Percentiles rank a stretch among this genome's conserved stretches.
Conservation (phyloP, 2,329 filamentous ascomycete genomes). For the Aureobasidium leucospermi region DNA sequence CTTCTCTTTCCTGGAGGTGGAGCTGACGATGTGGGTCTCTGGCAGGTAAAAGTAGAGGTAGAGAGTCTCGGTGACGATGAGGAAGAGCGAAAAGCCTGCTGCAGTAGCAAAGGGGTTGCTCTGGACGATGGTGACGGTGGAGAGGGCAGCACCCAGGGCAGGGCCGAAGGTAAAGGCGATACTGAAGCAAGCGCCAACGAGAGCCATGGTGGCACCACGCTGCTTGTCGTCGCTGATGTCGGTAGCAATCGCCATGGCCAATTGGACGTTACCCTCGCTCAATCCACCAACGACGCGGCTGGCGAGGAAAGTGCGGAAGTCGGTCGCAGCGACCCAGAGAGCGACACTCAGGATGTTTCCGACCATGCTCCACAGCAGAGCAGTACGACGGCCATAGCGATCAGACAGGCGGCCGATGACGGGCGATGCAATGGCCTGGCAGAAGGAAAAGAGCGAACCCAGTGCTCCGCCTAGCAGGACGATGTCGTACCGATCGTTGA, state of each 20-base stretch:
- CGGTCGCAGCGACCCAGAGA: slow-evolving; percentile 85
- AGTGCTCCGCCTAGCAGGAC: slow-evolving; percentile 89
- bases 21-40: slow-evolving; percentile 60
- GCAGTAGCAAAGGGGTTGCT: slow-evolving; percentile 92
- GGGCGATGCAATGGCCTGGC: slow-evolving; percentile 87
- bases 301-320: slow-evolving; percentile 94
- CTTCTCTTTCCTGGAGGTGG: slow-evolving; percentile 14
- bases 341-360: slow-evolving; percentile 91
- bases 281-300: slow-evolving; percentile 85
- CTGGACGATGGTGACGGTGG: slow-evolving; percentile 66
- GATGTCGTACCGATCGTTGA: slow-evolving; percentile 95
- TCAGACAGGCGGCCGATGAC: slow-evolving; percentile 86
- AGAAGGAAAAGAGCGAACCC: slow-evolving; percentile 85
- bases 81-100: slow-evolving; percentile 73
- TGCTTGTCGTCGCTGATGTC: slow-evolving; percentile 84
- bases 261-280: slow-evolving; percentile 93
- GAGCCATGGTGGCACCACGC: slow-evolving; percentile 86
- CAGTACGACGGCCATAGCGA: slow-evolving; percentile 75
- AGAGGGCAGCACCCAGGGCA: slow-evolving; percentile 79
- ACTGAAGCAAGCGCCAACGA: slow-evolving; percentile 94
- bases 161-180: slow-evolving; percentile 96
- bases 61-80: slow-evolving; percentile 79
- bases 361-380: slow-evolving; percentile 82
- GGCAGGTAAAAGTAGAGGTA: slow-evolving; percentile 82
- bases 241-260: slow-evolving; percentile 91